These are phyloP conservation scores for Rubroshorea leprosula DNA, from an alignment of 345 rosid species.

Conservation along the genomic window DNA sequence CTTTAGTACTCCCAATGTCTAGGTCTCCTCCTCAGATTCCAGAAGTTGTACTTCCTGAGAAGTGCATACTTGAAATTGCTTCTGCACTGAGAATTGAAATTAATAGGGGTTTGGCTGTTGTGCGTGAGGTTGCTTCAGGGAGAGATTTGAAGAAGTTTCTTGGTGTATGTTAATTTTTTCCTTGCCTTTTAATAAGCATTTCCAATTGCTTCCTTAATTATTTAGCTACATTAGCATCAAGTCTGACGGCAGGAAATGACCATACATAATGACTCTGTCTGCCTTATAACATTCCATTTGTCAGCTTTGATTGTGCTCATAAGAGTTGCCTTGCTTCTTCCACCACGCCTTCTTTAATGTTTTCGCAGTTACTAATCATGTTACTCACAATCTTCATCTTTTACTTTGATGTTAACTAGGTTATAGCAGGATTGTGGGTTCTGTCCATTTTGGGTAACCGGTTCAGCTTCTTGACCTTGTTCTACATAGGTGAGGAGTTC, in stretches of 20 bases:
- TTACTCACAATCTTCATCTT: not conserved
- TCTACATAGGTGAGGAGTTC: constrained; percentile 56
- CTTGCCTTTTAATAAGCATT: not conserved
- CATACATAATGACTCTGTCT: too few relatives aligned
- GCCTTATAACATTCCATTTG: too few relatives aligned
- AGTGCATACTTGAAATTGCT: constrained; percentile 42
- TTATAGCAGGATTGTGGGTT: constrained; percentile 69
- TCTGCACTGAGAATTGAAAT: constrained; percentile 42
- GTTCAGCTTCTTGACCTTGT: constrained; percentile 63
- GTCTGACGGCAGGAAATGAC: too few relatives aligned
- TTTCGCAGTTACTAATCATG: too few relatives aligned
- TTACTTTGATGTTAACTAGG: constrained; percentile 35
- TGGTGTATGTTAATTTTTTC: constrained; percentile 32
- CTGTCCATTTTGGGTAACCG: constrained; percentile 66
- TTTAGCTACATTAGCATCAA: not conserved
- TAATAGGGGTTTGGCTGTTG: constrained; percentile 39
- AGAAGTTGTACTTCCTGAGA: constrained; percentile 39
- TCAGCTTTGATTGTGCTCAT: too few relatives aligned
- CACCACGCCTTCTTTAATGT: too few relatives aligned
- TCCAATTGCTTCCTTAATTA: not conserved
- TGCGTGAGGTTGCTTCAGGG: constrained; percentile 52
- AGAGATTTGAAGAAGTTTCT: constrained; percentile 64
- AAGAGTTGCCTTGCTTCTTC: too few relatives aligned
- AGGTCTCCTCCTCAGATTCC: constrained; percentile 64
- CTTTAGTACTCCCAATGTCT: not conserved